Conservation (phyloP, 169 alveolate genomes). For the Plasmodium adleri region DNA sequence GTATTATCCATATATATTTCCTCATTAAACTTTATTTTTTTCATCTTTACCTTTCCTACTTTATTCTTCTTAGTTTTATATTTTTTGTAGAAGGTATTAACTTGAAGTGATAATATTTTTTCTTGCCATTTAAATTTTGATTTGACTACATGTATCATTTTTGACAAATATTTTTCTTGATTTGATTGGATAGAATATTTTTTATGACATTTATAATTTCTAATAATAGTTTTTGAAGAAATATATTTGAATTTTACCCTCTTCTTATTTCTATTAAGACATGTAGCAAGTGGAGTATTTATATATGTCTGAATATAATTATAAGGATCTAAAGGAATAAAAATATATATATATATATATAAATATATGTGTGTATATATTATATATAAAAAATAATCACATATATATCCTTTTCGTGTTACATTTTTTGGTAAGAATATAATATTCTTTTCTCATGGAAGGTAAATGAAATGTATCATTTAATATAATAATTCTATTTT, state of each 20-base stretch:
- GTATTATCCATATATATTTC: conserved; percentile 3
- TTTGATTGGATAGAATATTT: conserved; percentile 46
- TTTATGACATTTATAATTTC: conserved; percentile 34
- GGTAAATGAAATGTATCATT: conserved; percentile 73
- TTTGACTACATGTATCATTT: conserved; percentile 24
- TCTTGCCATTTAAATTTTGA: conserved; percentile 47
- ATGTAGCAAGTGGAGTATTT: conserved; percentile 23
- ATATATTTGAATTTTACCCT: conserved; percentile 52
- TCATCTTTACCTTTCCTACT: too few species aligned
- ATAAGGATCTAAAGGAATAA: conserved; percentile 16
- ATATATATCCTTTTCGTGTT: neutral
- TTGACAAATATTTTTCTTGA: neutral
- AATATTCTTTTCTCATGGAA: conserved; percentile 69
- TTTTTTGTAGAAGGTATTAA: conserved; percentile 17
- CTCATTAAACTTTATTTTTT: neutral
- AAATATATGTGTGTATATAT: neutral
- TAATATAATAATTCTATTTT: conserved; percentile 15
- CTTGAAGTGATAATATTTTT: conserved; percentile 27
- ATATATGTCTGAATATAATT: conserved; percentile 37
- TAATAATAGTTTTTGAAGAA: conserved; percentile 45
- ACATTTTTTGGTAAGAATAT: conserved; percentile 43
- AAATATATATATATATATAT: neutral
- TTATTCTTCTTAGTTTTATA: too few species aligned
- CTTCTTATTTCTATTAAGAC: conserved; percentile 30
- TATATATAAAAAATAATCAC: neutral